These are phyloP conservation scores for Hypholoma sublateritium DNA, from an alignment of 768 basidiomycete genomes.

Conservation along the genomic window DNA sequence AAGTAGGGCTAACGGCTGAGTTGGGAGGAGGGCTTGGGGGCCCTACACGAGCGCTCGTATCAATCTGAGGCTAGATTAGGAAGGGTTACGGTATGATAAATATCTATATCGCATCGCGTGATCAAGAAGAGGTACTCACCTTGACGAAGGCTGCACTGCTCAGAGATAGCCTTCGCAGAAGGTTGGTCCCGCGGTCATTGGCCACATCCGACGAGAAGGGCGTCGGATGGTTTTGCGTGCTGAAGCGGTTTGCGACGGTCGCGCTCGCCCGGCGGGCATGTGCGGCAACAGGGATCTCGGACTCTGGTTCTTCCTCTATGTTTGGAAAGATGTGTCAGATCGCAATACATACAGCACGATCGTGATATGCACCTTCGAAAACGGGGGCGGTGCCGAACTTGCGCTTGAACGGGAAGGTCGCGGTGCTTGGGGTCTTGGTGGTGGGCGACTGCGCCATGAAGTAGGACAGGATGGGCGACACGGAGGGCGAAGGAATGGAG, in stretches of 20 bases:
- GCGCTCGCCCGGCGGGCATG: conserved; percentile 67
- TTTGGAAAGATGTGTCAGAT: conserved; percentile 6
- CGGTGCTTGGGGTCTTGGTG: conserved; percentile 37
- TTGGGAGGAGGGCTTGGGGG: conserved; percentile 54
- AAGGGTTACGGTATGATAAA: conserved; percentile 13
- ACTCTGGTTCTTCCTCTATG: conserved; percentile 37
- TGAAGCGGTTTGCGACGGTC: conserved; percentile 52
- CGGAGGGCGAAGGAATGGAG: conserved; percentile 53
- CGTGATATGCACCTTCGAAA: conserved; percentile 52
- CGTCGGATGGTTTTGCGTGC: conserved; percentile 37
- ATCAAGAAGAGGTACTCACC: conserved; percentile 39
- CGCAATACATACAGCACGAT: neutral
- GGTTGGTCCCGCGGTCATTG: conserved; percentile 65
- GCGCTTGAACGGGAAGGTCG: conserved; percentile 62
- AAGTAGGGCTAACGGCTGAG: conserved; percentile 42
- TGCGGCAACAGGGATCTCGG: conserved; percentile 39
- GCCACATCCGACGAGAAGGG: conserved; percentile 44
- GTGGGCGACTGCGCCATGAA: conserved; percentile 65
- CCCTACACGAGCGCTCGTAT: conserved; percentile 26
- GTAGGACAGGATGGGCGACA: conserved; percentile 71
- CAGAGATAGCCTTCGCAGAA: conserved; percentile 75
- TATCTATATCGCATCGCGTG: neutral
- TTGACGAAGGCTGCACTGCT: conserved; percentile 53
- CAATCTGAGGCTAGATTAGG: conserved; percentile 25
- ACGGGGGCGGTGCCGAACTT: conserved; percentile 56